Conservation (phyloP, 345 rosid species). For the Streptanthus diversifolius region DNA sequence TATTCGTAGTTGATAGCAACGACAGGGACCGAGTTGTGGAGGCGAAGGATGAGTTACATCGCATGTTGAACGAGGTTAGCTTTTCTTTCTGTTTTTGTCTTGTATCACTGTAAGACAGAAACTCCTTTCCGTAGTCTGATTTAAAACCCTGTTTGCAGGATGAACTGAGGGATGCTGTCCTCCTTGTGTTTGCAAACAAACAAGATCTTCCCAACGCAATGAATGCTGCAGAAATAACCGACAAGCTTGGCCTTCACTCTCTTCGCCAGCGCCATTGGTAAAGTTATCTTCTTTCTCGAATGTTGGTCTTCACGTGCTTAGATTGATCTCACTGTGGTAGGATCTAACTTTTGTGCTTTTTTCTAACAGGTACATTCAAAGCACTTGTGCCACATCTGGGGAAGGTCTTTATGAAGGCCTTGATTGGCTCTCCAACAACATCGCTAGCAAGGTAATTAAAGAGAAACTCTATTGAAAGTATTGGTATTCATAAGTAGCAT, state of each 20-base stretch:
- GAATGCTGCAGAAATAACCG: conserved; percentile 95
- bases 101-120: conserved; percentile 3
- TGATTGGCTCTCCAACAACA: conserved; percentile 86
- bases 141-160: conserved; percentile 40
- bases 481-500: not conserved
- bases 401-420: conserved; percentile 82
- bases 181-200: conserved; percentile 90
- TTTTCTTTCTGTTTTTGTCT: not conserved
- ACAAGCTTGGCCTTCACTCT: conserved; percentile 91
- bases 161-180: conserved; percentile 81
- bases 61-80: conserved; percentile 68
- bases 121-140: not conserved
- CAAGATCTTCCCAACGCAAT: conserved; percentile 95
- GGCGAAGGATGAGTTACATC: conserved; percentile 68
- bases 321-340: not conserved
- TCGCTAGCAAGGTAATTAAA: conserved; percentile 49
- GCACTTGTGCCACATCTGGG: conserved; percentile 78
- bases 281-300: conserved; percentile 13
- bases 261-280: conserved; percentile 94
- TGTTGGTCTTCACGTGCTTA: not conserved
- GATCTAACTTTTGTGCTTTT: not conserved
- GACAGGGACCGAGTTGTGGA: conserved; percentile 78
- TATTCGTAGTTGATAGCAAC: conserved; percentile 72
- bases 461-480: not conserved
- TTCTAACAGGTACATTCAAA: conserved; percentile 69